A percentile compares a stretch with the other conserved stretches of the same genome.
Conservation (phyloP, 768 basidiomycete genomes). For the Tylopilus sp. region DNA sequence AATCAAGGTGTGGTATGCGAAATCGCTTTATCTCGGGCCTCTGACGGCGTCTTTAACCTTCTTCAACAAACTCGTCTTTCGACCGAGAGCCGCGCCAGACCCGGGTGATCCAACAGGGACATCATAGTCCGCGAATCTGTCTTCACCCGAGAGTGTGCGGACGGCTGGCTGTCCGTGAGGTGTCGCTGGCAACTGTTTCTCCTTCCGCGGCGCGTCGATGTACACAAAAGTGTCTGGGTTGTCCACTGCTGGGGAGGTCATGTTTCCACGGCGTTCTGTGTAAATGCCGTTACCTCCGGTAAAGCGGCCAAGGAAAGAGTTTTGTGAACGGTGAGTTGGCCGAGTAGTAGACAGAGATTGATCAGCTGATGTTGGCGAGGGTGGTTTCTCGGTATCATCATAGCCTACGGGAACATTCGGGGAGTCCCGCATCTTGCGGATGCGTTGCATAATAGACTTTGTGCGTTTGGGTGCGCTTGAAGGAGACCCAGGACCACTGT, state of each 20-base stretch:
- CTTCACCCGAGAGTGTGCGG: constrained; percentile 28
- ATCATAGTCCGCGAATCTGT: constrained; percentile 51
- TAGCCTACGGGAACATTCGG: constrained; percentile 74
- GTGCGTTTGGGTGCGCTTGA: constrained; percentile 59
- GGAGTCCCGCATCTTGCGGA: constrained; percentile 83
- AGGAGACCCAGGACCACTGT: constrained; percentile 39
- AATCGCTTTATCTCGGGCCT: constrained; percentile 39
- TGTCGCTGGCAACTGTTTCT: constrained; percentile 53
- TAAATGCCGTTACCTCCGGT: constrained; percentile 35
- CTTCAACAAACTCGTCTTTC: constrained; percentile 78
- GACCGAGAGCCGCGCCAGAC: constrained; percentile 46
- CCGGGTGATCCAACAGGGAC: constrained; percentile 34
- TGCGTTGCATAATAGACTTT: constrained; percentile 84
- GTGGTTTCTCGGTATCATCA: constrained; percentile 37
- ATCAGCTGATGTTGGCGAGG: constrained; percentile 43
- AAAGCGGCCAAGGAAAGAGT: constrained; percentile 77
- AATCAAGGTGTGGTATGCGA: constrained; percentile 4
- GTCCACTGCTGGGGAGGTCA: constrained; percentile 31
- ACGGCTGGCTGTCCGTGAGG: constrained; percentile 30
- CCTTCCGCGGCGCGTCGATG: constrained; percentile 48
- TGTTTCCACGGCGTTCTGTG: constrained; percentile 35
- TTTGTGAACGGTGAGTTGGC: constrained; percentile 69
- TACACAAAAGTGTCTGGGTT: constrained; percentile 60
- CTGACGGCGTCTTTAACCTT: constrained; percentile 74
- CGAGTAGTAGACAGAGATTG: constrained; percentile 31